Base-by-base conservation (phyloP, 2,329 filamentous ascomycete species). In the Allantophomopsis cytisporea region DNA sequence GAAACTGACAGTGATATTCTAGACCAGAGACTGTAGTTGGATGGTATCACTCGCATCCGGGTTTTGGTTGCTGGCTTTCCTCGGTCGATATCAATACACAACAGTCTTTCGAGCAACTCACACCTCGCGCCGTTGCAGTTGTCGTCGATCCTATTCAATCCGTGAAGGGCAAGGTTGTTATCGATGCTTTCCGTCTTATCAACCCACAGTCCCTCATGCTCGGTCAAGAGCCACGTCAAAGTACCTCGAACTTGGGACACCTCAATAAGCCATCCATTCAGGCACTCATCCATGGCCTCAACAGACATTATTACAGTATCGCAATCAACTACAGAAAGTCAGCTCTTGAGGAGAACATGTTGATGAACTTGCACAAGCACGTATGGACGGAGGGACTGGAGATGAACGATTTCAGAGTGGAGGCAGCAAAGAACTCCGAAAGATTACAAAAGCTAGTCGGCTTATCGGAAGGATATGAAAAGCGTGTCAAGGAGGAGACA, bases 251-350 rank as follows among this genome's bases (percentile, higher is more conserved):
- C 66, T 65, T 98, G 56, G 91, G 93, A 18, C 91, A 98, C 60
- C 74, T 98, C 50, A 96, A 98, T 71, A 98, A 98, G 67, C 93
- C 91, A 18, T 95, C 88, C n/a, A 98, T 98, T 49, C 93, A 98
- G 66, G 89, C 93, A 30, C 80, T 98, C 42, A 98, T 98, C 48
- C 91, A 98, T 62, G 91, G 91, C 42, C 73, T 98, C 35, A 98
- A 98, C 69, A 75, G 91, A 55, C 91, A 98, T 68, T 98, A 98
- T 72, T 98, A 98, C 72, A 94, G 86, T 53, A 98, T 98, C 57
- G 89, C 77, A 43, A 96, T 98, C 66, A 88, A 95, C 65, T 98
- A 98, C 65, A 75, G 89, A 57, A 98, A 98, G 70, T 94, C 89
- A 1, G 89, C 86, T 1, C 69, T 98, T 38, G 91, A 98, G 61